Base-by-base conservation (phyloP, 352 stramenopile species). In the Globisporangium perplexum region DNA sequence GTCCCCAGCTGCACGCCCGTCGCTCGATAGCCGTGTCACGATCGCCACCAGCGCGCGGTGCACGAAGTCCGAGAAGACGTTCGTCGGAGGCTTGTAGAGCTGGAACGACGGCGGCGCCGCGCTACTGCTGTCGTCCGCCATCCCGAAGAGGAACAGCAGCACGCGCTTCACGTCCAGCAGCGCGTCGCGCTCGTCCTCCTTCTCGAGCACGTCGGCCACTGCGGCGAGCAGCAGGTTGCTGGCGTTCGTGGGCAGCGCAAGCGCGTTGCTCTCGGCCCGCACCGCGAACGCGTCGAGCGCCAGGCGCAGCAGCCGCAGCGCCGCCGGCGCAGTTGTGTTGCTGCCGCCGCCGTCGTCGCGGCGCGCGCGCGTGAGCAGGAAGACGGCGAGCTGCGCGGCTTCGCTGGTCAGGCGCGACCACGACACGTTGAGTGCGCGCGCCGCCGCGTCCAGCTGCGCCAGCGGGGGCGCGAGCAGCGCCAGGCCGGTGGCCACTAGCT, bases 71-170 rank as follows among this genome's bases (percentile, higher is more conserved):
- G 77, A 62, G 43, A 73, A 94, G 48, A 90, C 80, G 42, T 92
- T 91, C 17, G 81, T 90, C 2, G 79, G 79, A 7, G 83, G 83
- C 20, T 85, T 83, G 59, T 91, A 94, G 57, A 89, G 74, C 42
- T 81, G 72, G 52, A 94, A 94, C 43, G 50, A 79, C 15, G 73
- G 70, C 3, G 64, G 58, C 8, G 60, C 57, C 8, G 63, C 20
- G 17, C 26, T 26, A 1, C 46, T 28, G 31, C 15, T 39, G 1
- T 64, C 30, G 36, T 39, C 43, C 5, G 64, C 47, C 22, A 90
- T 71, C 0, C 72, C 76, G 50, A 94, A 94, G 0, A 94, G 66
- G 36, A 77, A 86, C 2, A 73, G 38, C 20, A 92, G 76, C 31
- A 89, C 75, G 41, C 72, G 61, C 44, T 75, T 76, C 24, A 90